phyloP scores from a whole-genome alignment of 2,329 filamentous ascomycete genomes.

The Fusarium odoratissimum region DNA sequence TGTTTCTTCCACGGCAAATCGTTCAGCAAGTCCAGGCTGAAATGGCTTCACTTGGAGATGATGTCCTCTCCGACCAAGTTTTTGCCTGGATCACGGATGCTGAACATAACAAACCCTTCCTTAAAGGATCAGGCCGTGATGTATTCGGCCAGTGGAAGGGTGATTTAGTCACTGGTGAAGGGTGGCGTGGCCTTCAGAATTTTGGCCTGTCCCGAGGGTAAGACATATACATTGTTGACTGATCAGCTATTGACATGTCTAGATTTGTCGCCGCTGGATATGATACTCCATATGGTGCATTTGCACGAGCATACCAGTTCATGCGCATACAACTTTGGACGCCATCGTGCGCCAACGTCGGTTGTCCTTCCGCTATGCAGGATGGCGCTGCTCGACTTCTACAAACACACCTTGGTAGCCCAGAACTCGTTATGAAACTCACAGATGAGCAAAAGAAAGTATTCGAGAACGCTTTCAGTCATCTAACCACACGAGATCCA shows the following conservation, averaged over 20 bases:
- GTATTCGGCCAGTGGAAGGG: slow-evolving; percentile 70
- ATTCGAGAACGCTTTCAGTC: slow-evolving; percentile 63
- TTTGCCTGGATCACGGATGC: slow-evolving; percentile 71
- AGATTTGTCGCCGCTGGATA: slow-evolving; percentile 71
- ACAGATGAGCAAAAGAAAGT: slow-evolving; percentile 52
- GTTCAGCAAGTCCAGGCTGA: slow-evolving; percentile 55
- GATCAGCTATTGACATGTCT: not conserved
- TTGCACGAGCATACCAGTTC: slow-evolving; percentile 70
- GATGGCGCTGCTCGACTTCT: slow-evolving; percentile 69
- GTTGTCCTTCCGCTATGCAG: slow-evolving; percentile 75
- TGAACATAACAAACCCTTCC: slow-evolving; percentile 71
- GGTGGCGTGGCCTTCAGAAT: slow-evolving; percentile 72
- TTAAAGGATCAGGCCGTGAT: slow-evolving; percentile 67
- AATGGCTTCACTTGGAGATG: slow-evolving; percentile 60
- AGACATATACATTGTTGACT: not conserved
- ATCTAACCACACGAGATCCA: slow-evolving; percentile 64
- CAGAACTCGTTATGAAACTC: slow-evolving; percentile 44
- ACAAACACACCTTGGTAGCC: slow-evolving; percentile 55
- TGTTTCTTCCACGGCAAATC: slow-evolving; percentile 60
- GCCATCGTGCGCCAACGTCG: slow-evolving; percentile 68
- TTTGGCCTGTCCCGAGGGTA: slow-evolving; percentile 68
- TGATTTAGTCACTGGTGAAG: slow-evolving; percentile 71
- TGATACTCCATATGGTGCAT: slow-evolving; percentile 61
- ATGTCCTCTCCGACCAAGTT: slow-evolving; percentile 65
- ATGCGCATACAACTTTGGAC: slow-evolving; percentile 68